Conservation (phyloP, 768 basidiomycete species). For the Suillus ampliporus region DNA sequence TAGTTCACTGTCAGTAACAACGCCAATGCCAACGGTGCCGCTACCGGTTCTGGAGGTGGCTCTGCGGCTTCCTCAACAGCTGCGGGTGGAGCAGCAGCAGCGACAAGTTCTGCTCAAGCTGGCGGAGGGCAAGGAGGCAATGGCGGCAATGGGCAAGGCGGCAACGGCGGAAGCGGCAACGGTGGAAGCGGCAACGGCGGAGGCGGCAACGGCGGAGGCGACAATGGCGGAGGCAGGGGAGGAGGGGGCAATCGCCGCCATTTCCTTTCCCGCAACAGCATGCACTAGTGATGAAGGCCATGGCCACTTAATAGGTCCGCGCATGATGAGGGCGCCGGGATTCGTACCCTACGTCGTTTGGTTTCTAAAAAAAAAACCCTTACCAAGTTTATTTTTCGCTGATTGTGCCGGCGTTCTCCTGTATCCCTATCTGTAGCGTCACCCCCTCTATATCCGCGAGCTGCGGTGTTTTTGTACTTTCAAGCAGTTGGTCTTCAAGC, state of each 20-base stretch:
- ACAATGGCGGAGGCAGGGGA: constrained; percentile 17
- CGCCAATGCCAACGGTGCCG: not conserved
- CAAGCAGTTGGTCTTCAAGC: constrained; percentile 15
- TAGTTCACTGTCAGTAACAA: constrained; percentile 41
- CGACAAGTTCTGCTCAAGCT: not conserved
- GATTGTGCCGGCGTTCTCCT: constrained; percentile 12
- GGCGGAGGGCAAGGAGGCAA: constrained; percentile 12
- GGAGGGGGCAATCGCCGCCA: constrained; percentile 22
- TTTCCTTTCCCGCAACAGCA: constrained; percentile 25
- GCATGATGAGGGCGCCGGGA: constrained; percentile 16
- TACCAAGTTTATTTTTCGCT: constrained; percentile 20
- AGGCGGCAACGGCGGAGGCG: constrained; percentile 8
- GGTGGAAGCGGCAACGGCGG: not conserved
- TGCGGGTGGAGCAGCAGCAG: not conserved
- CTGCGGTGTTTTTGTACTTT: constrained; percentile 14
- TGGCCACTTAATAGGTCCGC: constrained; percentile 17
- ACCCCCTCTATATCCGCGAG: constrained; percentile 27
- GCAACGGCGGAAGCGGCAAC: constrained; percentile 17
- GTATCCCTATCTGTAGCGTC: constrained; percentile 15
- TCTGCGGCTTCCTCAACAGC: constrained; percentile 10
- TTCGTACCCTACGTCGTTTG: constrained; percentile 5
- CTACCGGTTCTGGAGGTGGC: constrained; percentile 13
- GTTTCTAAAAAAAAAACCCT: constrained; percentile 15
- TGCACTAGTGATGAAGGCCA: constrained; percentile 13
- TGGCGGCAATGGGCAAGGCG: constrained; percentile 12